Evolutionary conservation across 306 rosid species (phyloP).

Genomic region (Pterocarpus macrocarpus): DNA sequence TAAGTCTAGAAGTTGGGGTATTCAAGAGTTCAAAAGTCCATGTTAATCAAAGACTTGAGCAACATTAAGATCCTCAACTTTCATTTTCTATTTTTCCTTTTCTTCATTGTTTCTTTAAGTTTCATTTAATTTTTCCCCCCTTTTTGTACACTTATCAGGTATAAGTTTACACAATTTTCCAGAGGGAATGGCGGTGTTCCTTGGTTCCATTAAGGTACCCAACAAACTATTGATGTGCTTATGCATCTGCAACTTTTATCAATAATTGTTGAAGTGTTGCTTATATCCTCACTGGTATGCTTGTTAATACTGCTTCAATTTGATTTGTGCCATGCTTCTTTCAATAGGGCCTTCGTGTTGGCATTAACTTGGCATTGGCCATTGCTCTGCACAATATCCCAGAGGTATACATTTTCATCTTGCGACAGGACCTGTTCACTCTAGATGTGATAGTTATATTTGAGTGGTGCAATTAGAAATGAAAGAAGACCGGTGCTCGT

Average conservation of each 20-base stretch:
- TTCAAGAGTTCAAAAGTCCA: conserved; percentile 27
- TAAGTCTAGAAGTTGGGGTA: conserved; percentile 22
- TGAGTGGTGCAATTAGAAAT: conserved; percentile 31
- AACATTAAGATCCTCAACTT: conserved; percentile 25
- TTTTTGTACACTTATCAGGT: conserved; percentile 57
- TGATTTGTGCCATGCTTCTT: conserved; percentile 46
- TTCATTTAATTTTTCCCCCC: neutral
- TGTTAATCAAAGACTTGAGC: conserved; percentile 8
- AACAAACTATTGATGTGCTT: conserved; percentile 29
- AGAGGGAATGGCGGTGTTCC: conserved; percentile 99
- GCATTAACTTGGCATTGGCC: conserved; percentile 95
- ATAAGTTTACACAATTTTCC: conserved; percentile 99
- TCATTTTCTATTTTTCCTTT: conserved; percentile 17
- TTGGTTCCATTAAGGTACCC: conserved; percentile 94
- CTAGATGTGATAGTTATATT: conserved; percentile 23
- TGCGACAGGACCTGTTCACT: conserved; percentile 7
- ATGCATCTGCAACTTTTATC: conserved; percentile 37
- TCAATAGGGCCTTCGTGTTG: conserved; percentile 92
- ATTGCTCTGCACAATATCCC: conserved; percentile 98
- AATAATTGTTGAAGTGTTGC: conserved; percentile 38
- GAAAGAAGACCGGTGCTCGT: conserved; percentile 5
- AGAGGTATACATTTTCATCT: conserved; percentile 71
- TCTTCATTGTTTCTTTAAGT: conserved; percentile 14
- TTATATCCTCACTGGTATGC: conserved; percentile 2
- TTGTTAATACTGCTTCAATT: conserved; percentile 30